Percentiles rank a stretch among this genome's conserved stretches.
Conservation (phyloP, 2,329 filamentous ascomycete species). For the Alternaria atra region DNA sequence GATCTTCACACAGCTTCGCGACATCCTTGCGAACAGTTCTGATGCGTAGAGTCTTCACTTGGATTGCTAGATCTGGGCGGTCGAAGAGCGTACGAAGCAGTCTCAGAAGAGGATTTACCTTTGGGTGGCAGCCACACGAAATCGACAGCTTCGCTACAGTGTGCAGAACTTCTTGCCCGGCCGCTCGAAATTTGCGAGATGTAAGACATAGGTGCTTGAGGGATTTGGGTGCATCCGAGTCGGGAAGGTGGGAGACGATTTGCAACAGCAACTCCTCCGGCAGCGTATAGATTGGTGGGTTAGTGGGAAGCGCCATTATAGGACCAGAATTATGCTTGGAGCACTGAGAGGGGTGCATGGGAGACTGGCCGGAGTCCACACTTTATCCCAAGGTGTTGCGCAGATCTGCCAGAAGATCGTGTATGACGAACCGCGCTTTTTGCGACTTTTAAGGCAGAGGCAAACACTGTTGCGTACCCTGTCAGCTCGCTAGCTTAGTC, state of each 20-base stretch:
- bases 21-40: constrained; percentile 27
- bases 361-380: not conserved
- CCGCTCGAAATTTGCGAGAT: constrained; percentile 26
- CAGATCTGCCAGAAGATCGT: not conserved
- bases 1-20: constrained; percentile 20
- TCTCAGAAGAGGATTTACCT: constrained; percentile 26
- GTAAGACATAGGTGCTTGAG: constrained; percentile 28
- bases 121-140: constrained; percentile 27
- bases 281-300: constrained; percentile 18
- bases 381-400: not conserved
- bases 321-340: not conserved
- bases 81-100: constrained; percentile 34
- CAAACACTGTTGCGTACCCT: not conserved
- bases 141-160: constrained; percentile 23
- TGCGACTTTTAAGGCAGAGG: not conserved
- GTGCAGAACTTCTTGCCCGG: constrained; percentile 31
- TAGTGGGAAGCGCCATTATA: not conserved
- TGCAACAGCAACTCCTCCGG: constrained; percentile 35
- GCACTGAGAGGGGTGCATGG: not conserved
- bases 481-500: not conserved
- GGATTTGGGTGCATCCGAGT: constrained; percentile 17
- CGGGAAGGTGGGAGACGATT: constrained; percentile 22
- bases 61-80: constrained; percentile 30
- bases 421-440: not conserved
- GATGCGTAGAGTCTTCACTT: constrained; percentile 29